Base-by-base conservation (phyloP, 2,329 filamentous ascomycete species). In the Rhynchosporium secalis region DNA sequence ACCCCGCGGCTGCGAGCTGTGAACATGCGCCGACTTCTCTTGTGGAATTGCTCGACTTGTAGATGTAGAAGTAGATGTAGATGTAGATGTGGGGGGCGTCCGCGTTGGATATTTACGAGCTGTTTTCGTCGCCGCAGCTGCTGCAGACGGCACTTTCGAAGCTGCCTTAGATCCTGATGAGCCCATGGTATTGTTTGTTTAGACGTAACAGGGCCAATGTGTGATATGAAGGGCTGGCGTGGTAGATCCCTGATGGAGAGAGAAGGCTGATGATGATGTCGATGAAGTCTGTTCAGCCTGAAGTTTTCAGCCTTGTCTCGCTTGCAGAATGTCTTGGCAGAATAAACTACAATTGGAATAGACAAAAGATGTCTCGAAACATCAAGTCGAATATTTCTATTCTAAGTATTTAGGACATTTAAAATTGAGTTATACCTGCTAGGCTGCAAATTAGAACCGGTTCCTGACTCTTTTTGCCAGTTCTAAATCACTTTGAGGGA, bases 61-160 rank as follows among this genome's bases (percentile, higher is more conserved):
- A 38, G 40, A 38, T 52, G 26, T 40, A 41, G 58, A 20, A 20
- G 20, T 20, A 56, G 58, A 43, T 28, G 56, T n/a, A 51, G 12
- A 55, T 5, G 56, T 46, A 10, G 60, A 54, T 28, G 60, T 41
- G 15, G 65, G 63, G n/a, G 71, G 66, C 15, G 62, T 40, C 26
- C 70, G 64, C 10, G 71, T 71, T 31, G 72, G 72, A 47, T 73
- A 73, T 71, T 70, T 73, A 26, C 72, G 68, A 5, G 68, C 62
- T 49, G 65, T 59, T 38, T 61, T 68, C 7, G 64, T 51, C 5
- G 62, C 57, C 3, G 66, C 46, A 10, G 54, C 29, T 54, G 65
- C 64, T 15, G 56, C 29, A 43, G 65, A 63, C 6, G 68, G 63
- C 8, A 64, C 45, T 62, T 65, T 66, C 2, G 66, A 60, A n/a